phyloP scores from a whole-genome alignment of 768 basidiomycete species.

The Rhodotorula babjevae region DNA sequence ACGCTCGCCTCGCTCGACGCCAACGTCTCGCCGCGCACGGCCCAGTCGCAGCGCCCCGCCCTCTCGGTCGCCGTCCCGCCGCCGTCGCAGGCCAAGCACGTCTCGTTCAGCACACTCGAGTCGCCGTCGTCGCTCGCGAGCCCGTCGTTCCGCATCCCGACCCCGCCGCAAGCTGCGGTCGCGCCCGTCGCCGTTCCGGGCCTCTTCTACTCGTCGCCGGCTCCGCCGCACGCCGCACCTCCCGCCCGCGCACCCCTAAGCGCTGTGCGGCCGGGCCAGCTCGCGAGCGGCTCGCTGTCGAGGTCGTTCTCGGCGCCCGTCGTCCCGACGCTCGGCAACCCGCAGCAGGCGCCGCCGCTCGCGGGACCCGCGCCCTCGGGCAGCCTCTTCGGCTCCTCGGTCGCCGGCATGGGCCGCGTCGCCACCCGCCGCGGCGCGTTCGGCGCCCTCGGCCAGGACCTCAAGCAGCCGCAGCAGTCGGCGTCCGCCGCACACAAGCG shows the following conservation, averaged over 20 bases:
- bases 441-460: neutral
- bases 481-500: neutral
- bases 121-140: conserved; percentile 15
- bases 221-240: too few relatives aligned
- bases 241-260: too few relatives aligned
- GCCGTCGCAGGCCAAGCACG: neutral
- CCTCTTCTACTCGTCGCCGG: neutral
- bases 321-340: neutral
- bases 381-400: conserved; percentile 21
- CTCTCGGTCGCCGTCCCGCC: conserved; percentile 10
- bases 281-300: too few relatives aligned
- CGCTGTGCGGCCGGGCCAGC: too few relatives aligned
- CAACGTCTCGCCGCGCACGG: neutral
- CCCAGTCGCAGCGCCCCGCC: neutral
- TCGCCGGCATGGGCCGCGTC: conserved; percentile 34
- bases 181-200: neutral
- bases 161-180: neutral
- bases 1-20: conserved; percentile 25
- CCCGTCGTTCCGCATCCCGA: neutral
- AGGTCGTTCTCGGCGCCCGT: neutral
- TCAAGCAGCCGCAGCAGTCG: neutral
- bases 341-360: neutral
- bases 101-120: conserved; percentile 30
- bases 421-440: conserved; percentile 25
- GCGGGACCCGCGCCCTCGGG: neutral